A percentile compares a stretch with the other conserved stretches of the same genome.
Evolutionary conservation across 805 yeast genomes (phyloP).

Genomic region (Torulaspora franciscae): DNA sequence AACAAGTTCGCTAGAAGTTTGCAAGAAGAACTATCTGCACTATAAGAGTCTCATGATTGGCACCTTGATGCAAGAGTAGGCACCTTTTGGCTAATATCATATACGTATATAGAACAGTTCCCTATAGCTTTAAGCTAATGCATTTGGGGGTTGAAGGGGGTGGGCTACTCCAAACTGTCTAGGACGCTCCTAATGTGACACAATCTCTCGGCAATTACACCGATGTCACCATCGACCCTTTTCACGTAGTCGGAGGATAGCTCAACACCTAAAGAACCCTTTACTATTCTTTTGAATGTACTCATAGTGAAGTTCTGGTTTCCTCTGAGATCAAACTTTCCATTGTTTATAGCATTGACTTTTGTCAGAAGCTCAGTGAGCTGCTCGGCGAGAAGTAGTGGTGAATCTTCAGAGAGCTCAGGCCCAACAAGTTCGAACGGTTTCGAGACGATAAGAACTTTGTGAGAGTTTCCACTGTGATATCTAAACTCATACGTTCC

Average conservation of each 20-base stretch:
- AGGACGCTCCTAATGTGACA: constrained; percentile 30
- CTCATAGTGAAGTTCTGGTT: constrained; percentile 26
- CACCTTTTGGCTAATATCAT: background rate
- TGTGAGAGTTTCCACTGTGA: constrained; percentile 62
- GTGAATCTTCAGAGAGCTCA: constrained; percentile 29
- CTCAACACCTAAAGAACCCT: constrained; percentile 36
- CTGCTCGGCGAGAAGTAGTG: constrained; percentile 20
- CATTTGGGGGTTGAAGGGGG: background rate
- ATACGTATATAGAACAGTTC: background rate
- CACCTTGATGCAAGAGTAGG: constrained; percentile 16
- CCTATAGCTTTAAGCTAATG: background rate
- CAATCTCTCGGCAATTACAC: constrained; percentile 25
- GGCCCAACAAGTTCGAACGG: constrained; percentile 59
- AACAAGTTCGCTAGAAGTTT: constrained; percentile 37
- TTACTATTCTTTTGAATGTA: constrained; percentile 30
- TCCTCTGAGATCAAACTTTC: constrained; percentile 18
- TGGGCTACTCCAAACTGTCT: constrained; percentile 22
- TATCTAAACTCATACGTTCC: constrained; percentile 74
- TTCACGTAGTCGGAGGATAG: constrained; percentile 34
- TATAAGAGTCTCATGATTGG: constrained; percentile 23
- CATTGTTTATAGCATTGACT: constrained; percentile 26
- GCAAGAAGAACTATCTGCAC: constrained; percentile 35
- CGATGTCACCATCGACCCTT: constrained; percentile 30
- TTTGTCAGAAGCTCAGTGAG: constrained; percentile 20
- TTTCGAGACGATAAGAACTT: constrained; percentile 57